These are phyloP conservation scores for Polyrhizophydium stewartii DNA, from an alignment of 371 early-diverging fungal species.

Conservation along the genomic window DNA sequence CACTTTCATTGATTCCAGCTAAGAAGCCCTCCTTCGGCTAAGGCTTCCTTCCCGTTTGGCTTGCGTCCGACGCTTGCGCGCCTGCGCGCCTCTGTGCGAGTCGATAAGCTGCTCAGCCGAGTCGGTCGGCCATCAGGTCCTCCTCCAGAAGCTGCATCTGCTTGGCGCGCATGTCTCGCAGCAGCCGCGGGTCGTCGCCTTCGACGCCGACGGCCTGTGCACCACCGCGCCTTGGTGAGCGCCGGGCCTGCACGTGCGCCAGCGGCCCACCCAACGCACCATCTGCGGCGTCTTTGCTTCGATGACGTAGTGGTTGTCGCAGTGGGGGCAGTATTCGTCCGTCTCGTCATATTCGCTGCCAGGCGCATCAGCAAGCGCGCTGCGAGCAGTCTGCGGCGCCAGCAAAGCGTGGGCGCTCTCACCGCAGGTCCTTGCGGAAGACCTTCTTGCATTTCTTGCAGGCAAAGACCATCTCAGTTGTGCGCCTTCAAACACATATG, in stretches of 20 bases:
- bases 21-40: too few relatives aligned
- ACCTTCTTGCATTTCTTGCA: conserved; percentile 98
- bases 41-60: too few relatives aligned
- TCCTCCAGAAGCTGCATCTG: conserved; percentile 23
- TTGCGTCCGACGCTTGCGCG: too few relatives aligned
- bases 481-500: conserved; percentile 42
- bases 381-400: neutral
- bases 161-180: conserved; percentile 31
- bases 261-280: conserved; percentile 13
- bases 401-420: neutral
- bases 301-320: conserved; percentile 93
- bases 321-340: conserved; percentile 97
- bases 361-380: neutral
- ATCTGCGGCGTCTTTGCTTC: conserved; percentile 88
- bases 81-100: too few relatives aligned
- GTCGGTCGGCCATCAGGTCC: conserved; percentile 40
- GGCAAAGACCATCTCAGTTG: conserved; percentile 90
- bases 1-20: too few relatives aligned
- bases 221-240: neutral
- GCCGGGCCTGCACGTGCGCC: neutral
- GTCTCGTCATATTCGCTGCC: conserved; percentile 80
- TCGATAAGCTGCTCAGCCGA: conserved; percentile 19
- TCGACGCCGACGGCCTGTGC: conserved; percentile 74
- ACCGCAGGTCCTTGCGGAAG: conserved; percentile 89
- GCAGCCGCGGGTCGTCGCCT: conserved; percentile 81